These are phyloP conservation scores for Rhynchospora tenuis DNA, from an alignment of 176 grass and related monocot species.

Conservation along the genomic window DNA sequence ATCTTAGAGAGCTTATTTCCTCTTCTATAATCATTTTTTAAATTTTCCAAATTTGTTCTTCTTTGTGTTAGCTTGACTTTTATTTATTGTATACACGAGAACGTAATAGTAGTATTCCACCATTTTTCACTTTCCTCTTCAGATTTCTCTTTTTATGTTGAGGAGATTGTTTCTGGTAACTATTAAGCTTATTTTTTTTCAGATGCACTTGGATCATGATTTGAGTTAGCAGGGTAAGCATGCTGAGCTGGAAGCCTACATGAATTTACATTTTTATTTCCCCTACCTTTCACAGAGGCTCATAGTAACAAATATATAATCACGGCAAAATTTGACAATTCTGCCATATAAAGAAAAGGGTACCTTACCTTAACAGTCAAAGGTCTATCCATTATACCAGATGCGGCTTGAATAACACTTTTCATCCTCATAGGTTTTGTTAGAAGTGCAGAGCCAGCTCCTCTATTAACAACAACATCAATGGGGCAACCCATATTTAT, in stretches of 20 bases:
- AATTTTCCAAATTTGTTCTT: not conserved
- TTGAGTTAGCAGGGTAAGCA: no score
- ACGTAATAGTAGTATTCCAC: not conserved
- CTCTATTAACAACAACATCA: slow-evolving; percentile 78
- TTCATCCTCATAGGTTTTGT: slow-evolving; percentile 82
- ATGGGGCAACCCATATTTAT: slow-evolving; percentile 99
- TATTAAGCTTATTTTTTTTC: not conserved
- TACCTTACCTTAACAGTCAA: slow-evolving; percentile 76
- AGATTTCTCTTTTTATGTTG: not conserved
- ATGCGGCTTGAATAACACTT: slow-evolving; percentile 71
- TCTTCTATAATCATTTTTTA: not conserved
- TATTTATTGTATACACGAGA: not conserved
- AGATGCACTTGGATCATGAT: no score
- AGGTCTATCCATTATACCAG: slow-evolving; percentile 46
- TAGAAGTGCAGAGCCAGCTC: slow-evolving; percentile 83
- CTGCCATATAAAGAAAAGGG: not conserved
- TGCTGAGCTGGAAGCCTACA: not conserved
- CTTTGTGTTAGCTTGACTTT: not conserved
- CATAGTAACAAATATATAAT: not conserved
- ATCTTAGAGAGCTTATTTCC: not conserved
- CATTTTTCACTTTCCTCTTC: no score
- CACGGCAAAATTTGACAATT: not conserved
- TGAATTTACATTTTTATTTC: not conserved
- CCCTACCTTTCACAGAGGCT: not conserved
- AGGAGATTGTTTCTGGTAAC: not conserved